Conservation (phyloP, 768 basidiomycete genomes). For the Calocera viscosa region DNA sequence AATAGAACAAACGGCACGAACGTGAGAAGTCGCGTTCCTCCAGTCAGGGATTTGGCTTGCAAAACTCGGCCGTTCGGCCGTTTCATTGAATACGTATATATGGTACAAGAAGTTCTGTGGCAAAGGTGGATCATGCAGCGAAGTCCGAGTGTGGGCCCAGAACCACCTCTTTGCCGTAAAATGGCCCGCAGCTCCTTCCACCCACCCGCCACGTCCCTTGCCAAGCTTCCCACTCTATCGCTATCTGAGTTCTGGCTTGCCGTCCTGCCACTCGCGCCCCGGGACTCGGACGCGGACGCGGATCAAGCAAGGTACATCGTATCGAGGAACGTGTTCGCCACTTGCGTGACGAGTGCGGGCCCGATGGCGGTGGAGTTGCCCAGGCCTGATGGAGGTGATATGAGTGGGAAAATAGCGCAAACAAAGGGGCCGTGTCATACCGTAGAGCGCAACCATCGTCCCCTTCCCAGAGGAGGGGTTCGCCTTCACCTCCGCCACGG, state of each 20-base stretch:
- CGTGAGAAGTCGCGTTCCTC: too few species aligned
- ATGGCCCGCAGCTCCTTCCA: not conserved
- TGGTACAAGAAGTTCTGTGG: not conserved
- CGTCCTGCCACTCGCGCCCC: not conserved
- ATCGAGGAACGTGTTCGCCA: constrained; percentile 73
- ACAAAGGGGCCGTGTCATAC: constrained; percentile 31
- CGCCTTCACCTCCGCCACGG: constrained; percentile 56
- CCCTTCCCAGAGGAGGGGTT: constrained; percentile 54
- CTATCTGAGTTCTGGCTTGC: not conserved
- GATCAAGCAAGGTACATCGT: constrained; percentile 61
- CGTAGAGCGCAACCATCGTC: constrained; percentile 83
- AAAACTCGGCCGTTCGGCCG: too few species aligned
- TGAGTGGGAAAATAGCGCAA: not conserved
- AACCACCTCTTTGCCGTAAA: not conserved
- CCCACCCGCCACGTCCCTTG: not conserved
- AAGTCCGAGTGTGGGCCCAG: not conserved
- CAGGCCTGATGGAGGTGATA: constrained; percentile 39
- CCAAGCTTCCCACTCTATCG: constrained; percentile 8
- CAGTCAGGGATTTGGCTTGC: too few species aligned
- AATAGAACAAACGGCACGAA: too few species aligned
- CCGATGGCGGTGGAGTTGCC: constrained; percentile 74
- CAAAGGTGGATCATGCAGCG: not conserved
- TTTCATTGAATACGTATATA: too few species aligned
- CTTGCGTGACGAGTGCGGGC: constrained; percentile 60
- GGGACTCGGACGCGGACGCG: not conserved